Percentiles rank a stretch among this genome's conserved stretches.
Evolutionary conservation across 805 yeast species (phyloP).

Genomic region (Starmerella cellae): DNA sequence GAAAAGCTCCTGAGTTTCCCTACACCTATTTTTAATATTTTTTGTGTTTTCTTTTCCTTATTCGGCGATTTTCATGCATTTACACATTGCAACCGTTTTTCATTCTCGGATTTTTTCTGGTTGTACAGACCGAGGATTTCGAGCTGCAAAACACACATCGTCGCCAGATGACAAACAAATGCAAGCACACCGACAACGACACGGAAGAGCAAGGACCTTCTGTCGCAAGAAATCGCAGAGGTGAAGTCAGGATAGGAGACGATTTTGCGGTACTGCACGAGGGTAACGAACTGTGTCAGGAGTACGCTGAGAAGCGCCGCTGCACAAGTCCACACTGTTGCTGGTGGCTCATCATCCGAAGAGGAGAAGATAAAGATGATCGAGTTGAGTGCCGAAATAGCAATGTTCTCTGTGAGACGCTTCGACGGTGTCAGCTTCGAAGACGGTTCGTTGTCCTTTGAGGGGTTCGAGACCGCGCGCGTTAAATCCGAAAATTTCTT

Average conservation of each 20-base stretch:
- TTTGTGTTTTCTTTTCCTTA: no score
- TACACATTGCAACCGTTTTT: no score
- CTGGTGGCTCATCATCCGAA: conserved; percentile 5
- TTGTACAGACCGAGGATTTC: conserved; percentile 2
- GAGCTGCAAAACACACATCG: conserved; percentile 3
- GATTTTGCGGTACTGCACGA: neutral
- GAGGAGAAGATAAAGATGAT: no score
- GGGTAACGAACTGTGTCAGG: neutral
- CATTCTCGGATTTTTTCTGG: neutral
- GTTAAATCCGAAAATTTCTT: neutral
- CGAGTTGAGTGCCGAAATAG: neutral
- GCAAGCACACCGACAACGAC: conserved; percentile 1
- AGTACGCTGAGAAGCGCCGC: neutral
- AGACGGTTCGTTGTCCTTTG: no score
- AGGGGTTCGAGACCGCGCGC: no score
- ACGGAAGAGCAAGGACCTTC: neutral
- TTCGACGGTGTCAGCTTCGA: no score
- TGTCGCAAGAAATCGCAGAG: no score
- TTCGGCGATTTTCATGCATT: no score
- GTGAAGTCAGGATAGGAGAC: no score
- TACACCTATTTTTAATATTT: no score
- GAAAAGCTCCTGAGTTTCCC: no score
- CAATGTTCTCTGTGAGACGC: neutral
- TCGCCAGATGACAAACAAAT: neutral
- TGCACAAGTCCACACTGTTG: neutral